Base-by-base conservation (phyloP, 495 filamentous ascomycete species). In the Trichocladium antarcticum region DNA sequence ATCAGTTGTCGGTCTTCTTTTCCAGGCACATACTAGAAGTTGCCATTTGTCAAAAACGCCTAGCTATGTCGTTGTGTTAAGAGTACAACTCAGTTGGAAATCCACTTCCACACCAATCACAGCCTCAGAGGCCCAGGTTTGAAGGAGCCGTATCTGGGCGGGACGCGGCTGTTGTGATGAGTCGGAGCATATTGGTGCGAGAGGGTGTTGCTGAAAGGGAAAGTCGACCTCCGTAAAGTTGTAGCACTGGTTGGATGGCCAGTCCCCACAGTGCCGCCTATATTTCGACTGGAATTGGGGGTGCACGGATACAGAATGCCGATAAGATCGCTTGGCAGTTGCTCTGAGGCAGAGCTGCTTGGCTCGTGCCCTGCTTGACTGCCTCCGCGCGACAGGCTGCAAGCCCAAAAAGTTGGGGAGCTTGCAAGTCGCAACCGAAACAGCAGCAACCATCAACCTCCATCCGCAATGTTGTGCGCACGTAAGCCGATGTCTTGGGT, bases 381-480 rank as follows among this genome's bases (percentile, higher is more conserved):
- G 22, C 41, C 6, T 10, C 2, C 3, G 16, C 47, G 47, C 47
- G 49, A 24, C 35, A 32, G 14, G 34, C 37, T 38, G 34, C 19
- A 9, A 15, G 43, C 22, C 49, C 48, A 56, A 61, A 61, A 61
- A 61, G 53, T 61, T 53, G 35, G 35, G 34, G 43, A 48, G 45
- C 31, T 36, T 41, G 24, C 8, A 37, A 46, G 34, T 31, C 31
- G 35, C 32, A 37, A 37, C 22, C 16, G 21, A 50, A 29, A 32
- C 39, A 45, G n/a, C 36, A 38, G 4, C 15, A 31, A 1, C 7
- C 22, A 24, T 21, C 22, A 17, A 53, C 6, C 41, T 41, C 36
- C 51, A 24, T 37, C 45, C 17, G 63, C 63, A 47, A 82, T 88
- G 84, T 69, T 87, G 63, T 88, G 84, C 69, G 82, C 82, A 75